A percentile compares a stretch with the other conserved stretches of the same genome.
phyloP scores from a whole-genome alignment of 352 stramenopile species.

The Phytophthora vignae region DNA sequence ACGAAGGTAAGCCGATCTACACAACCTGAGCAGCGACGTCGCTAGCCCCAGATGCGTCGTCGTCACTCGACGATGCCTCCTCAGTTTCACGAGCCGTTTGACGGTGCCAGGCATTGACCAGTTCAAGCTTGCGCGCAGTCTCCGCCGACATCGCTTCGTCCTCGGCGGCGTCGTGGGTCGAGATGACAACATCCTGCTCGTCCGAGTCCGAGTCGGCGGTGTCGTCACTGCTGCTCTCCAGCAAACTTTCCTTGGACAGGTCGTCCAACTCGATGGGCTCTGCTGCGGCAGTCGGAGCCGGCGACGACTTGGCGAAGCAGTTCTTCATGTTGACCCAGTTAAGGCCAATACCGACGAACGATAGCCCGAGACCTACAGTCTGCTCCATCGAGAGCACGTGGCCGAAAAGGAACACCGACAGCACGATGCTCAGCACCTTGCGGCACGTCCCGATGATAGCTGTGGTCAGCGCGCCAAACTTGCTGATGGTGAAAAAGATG shows the following conservation, averaged over 20 bases:
- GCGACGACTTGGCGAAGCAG: conserved; percentile 51
- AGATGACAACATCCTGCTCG: conserved; percentile 43
- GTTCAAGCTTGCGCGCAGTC: conserved; percentile 65
- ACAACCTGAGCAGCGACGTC: conserved; percentile 37
- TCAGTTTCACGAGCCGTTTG: conserved; percentile 45
- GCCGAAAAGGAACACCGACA: conserved; percentile 85
- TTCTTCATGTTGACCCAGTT: conserved; percentile 79
- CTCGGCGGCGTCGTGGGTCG: conserved; percentile 18
- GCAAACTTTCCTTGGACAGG: conserved; percentile 56
- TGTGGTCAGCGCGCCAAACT: conserved; percentile 86
- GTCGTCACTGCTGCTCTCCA: conserved; percentile 73
- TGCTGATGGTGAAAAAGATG: conserved; percentile 90
- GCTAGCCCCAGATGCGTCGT: conserved; percentile 14
- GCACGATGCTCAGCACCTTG: conserved; percentile 87
- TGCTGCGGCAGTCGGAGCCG: conserved; percentile 12
- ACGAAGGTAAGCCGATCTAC: conserved; percentile 24
- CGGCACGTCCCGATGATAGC: conserved; percentile 88
- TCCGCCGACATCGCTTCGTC: conserved; percentile 51
- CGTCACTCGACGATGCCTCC: conserved; percentile 23
- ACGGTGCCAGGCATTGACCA: conserved; percentile 74
- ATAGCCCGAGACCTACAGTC: conserved; percentile 64
- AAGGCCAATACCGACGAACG: conserved; percentile 78
- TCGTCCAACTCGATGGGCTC: conserved; percentile 39
- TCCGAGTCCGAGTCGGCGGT: conserved; percentile 71
- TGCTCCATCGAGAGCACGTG: conserved; percentile 79